phyloP scores from a whole-genome alignment of 352 stramenopile genomes.

The Blastocystis sp. region DNA sequence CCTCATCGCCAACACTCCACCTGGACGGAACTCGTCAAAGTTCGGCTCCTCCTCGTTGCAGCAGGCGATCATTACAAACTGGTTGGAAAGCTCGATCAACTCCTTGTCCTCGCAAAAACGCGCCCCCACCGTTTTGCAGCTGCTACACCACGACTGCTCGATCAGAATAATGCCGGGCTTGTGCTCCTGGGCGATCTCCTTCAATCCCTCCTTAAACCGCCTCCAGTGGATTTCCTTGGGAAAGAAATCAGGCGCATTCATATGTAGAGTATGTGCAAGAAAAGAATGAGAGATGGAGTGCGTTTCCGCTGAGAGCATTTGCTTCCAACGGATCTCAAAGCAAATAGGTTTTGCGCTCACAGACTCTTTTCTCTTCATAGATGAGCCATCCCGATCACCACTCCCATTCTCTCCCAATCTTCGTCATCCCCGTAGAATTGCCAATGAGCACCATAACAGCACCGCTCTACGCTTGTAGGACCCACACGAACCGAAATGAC shows the following conservation, averaged over 20 bases:
- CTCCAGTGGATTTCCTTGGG: slow-evolving; percentile 27
- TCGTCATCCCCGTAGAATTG: too few relatives aligned
- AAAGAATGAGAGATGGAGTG: neutral
- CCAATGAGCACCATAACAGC: too few relatives aligned
- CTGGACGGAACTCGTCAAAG: slow-evolving; percentile 48
- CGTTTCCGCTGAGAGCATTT: too few relatives aligned
- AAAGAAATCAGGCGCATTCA: slow-evolving; percentile 19
- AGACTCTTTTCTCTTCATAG: too few relatives aligned
- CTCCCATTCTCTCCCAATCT: too few relatives aligned
- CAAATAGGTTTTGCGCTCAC: too few relatives aligned
- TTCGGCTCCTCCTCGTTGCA: slow-evolving; percentile 42
- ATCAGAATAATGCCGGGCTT: slow-evolving; percentile 57
- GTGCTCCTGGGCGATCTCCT: slow-evolving; percentile 17
- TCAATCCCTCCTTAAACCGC: slow-evolving; percentile 18
- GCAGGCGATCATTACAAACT: slow-evolving; percentile 57
- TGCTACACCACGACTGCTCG: slow-evolving; percentile 22
- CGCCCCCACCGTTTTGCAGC: slow-evolving; percentile 34
- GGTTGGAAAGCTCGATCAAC: neutral
- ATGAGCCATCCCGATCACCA: too few relatives aligned
- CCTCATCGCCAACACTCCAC: neutral
- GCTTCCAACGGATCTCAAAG: too few relatives aligned
- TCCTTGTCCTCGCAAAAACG: slow-evolving; percentile 25
- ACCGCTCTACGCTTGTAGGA: too few relatives aligned
- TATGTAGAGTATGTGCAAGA: neutral
- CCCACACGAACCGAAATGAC: neutral